These are phyloP conservation scores for Entoloma clypeatum DNA, from an alignment of 1,284 basidiomycete species.

Conservation along the genomic window DNA sequence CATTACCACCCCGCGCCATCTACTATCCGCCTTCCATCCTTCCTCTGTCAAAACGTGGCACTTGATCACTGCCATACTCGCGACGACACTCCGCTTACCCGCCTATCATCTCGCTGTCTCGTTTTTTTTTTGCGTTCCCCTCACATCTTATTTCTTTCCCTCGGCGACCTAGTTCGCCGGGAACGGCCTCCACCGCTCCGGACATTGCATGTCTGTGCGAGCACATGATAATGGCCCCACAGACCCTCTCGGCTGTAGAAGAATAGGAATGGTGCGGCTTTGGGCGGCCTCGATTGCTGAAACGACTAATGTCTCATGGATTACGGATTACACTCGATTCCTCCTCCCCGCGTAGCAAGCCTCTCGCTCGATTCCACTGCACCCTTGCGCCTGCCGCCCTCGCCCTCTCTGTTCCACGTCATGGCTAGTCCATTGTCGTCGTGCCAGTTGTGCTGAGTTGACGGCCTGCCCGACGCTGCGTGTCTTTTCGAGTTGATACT, in stretches of 20 bases:
- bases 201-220: constrained; percentile 23
- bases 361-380: constrained; percentile 6
- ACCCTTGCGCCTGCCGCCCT: constrained; percentile 15
- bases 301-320: constrained; percentile 17
- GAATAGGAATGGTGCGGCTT: constrained; percentile 26
- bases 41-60: constrained; percentile 21
- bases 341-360: constrained; percentile 11
- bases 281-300: constrained; percentile 26
- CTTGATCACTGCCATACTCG: constrained; percentile 30
- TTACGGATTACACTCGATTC: constrained; percentile 13
- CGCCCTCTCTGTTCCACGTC: constrained; percentile 17
- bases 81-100: constrained; percentile 15
- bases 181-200: constrained; percentile 19
- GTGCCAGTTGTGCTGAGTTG: constrained; percentile 15
- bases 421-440: constrained; percentile 23
- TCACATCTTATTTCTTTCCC: constrained; percentile 13
- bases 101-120: constrained; percentile 12
- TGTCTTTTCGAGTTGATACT: constrained; percentile 12
- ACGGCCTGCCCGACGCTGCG: constrained; percentile 5
- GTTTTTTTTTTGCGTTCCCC: constrained; percentile 14
- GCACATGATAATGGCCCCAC: constrained; percentile 17
- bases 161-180: constrained; percentile 13
- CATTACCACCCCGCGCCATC: constrained; percentile 9
- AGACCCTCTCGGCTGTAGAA: constrained; percentile 20
- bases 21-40: constrained; percentile 13